These are phyloP conservation scores for Silybum marianum DNA, from an alignment of 129 eudicot genomes.

Conservation along the genomic window DNA sequence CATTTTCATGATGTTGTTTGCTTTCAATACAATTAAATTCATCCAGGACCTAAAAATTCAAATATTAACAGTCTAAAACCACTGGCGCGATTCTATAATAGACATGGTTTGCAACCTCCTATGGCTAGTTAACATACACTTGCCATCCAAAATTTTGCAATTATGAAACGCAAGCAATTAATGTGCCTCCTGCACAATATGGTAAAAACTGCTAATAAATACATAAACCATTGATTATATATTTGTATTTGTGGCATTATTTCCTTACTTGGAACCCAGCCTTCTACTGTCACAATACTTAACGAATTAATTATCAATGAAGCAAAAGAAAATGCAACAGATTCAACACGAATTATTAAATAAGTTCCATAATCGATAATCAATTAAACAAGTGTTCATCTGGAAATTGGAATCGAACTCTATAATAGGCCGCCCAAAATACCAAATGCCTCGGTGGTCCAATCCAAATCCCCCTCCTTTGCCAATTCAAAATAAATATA, in stretches of 20 bases:
- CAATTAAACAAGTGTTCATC: conserved; percentile 3
- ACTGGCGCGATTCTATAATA: background rate
- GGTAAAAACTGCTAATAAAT: conserved; percentile 1
- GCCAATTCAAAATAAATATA: background rate
- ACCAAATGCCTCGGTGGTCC: background rate
- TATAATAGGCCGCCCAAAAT: background rate
- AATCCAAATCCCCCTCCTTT: background rate
- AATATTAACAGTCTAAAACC: background rate
- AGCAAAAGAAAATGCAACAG: background rate
- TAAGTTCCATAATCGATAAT: background rate
- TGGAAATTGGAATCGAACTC: background rate
- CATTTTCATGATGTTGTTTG: background rate
- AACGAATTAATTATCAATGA: background rate
- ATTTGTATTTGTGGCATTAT: conserved; percentile 1
- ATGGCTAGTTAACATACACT: background rate
- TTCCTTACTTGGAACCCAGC: background rate
- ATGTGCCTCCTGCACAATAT: background rate
- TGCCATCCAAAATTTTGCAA: conserved; percentile 1
- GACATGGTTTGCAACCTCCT: conserved; percentile 11
- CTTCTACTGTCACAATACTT: background rate
- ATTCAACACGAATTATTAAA: conserved; percentile 1
- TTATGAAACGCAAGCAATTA: conserved; percentile 6
- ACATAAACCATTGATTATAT: background rate
- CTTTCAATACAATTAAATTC: background rate
- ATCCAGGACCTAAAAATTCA: background rate